Base-by-base conservation (phyloP, 768 basidiomycete genomes). In the Boletus eberwhitei region DNA sequence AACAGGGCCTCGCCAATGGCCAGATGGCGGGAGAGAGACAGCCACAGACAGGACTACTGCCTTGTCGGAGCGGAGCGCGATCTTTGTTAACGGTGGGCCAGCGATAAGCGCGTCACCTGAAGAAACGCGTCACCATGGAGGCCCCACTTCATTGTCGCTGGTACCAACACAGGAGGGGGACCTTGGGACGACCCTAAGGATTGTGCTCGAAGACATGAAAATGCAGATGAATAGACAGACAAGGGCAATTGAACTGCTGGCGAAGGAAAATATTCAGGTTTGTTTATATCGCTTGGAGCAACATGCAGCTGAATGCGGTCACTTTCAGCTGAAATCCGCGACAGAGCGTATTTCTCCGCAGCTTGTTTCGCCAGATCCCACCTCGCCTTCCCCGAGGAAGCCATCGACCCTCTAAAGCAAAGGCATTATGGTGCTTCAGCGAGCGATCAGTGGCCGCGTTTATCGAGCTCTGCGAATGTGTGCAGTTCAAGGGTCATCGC, bases 191-290 rank as follows among this genome's bases (percentile, higher is more conserved):
- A 69, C 59, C 31, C 49, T 74, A 24, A 70, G 67, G 50, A 61
- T 71, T 24, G 69, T 76, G 57, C 71, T 82, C 31, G 71, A 66
- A 49, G 71, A 75, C 54, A 75, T 82, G 77, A 79, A 77, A 64
- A 59, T 64, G 57, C 75, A 79, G 62, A 76, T 82, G 59, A 75
- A 81, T 47, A 69, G 75, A 62, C 81, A 82, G 63, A 73, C 75
- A 8, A 64, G 70, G 44, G 73, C 75, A 17, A 71, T 82, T 9
- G 71, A 78, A 45, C 53, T 63, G 49, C 58, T 82, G 31, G 65
- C 70, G 14, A 75, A 75, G 58, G 80, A 83, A 59, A 82, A 82
- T 55, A 67, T 69, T 42, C 74, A 77, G 74, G 81, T 79, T 58
- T 35, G 54, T 65, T 49, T 36, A 29, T 19, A 34, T 29, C 34